Evolutionary conservation across 148 eudicot genomes (phyloP).

Genomic region (Cornus kousa): DNA sequence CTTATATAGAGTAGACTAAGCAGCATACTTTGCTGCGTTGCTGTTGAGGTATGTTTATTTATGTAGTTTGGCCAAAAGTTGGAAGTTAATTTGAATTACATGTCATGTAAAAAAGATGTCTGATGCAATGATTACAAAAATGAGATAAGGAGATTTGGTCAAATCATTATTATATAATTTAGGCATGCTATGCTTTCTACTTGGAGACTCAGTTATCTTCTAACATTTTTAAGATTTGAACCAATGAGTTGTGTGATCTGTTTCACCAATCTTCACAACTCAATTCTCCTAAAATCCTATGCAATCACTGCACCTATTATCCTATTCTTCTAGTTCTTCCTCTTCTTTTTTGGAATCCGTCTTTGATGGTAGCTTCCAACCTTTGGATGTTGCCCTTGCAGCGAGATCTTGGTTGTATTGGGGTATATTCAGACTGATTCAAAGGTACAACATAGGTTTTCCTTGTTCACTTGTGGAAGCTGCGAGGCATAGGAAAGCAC

Average conservation of each 20-base stretch:
- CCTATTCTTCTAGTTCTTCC: neutral
- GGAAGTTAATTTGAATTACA: neutral
- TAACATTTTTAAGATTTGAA: neutral
- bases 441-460: neutral
- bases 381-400: neutral
- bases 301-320: neutral
- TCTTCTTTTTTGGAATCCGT: neutral
- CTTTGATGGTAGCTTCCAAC: neutral
- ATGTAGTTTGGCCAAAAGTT: neutral
- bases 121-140: slow-evolving; percentile 1
- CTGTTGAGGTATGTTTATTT: neutral
- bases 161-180: no score
- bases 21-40: neutral
- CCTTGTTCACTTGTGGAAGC: neutral
- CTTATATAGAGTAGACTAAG: neutral
- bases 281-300: no score
- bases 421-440: neutral
- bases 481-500: neutral
- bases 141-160: neutral
- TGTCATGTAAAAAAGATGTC: no score
- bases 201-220: neutral
- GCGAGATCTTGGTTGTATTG: neutral
- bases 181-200: neutral
- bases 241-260: neutral
- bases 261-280: no score